phyloP scores from a whole-genome alignment of 2,329 filamentous ascomycete genomes.

The Pestalotiopsis sp. region DNA sequence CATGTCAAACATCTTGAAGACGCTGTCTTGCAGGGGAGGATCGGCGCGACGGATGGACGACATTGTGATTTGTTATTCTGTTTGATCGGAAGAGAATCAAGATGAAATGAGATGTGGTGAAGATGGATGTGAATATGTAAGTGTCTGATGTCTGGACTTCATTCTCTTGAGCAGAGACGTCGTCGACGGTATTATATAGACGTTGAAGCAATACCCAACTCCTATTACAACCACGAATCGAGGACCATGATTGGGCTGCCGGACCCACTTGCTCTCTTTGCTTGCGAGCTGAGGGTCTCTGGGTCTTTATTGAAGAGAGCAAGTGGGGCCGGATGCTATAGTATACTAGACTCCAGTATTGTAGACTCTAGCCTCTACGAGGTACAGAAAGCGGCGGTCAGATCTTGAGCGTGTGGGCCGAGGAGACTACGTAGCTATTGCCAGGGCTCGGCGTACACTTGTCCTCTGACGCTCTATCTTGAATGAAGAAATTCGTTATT shows the following conservation, averaged over 20 bases:
- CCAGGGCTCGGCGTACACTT: too few relatives aligned
- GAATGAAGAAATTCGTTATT: too few relatives aligned
- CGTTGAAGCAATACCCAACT: background rate
- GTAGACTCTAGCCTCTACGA: too few relatives aligned
- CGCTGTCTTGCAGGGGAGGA: slow-evolving; percentile 26
- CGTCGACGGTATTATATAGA: background rate
- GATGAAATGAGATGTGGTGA: background rate
- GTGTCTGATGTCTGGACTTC: background rate
- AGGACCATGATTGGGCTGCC: background rate
- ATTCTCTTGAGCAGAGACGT: background rate
- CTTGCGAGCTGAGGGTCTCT: background rate
- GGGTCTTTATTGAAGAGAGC: background rate
- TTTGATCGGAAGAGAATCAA: background rate
- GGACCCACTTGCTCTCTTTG: background rate
- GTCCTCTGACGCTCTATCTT: too few relatives aligned
- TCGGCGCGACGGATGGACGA: slow-evolving; percentile 16
- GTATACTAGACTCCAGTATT: background rate
- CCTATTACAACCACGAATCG: background rate
- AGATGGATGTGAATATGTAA: background rate
- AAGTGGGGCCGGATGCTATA: background rate
- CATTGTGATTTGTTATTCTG: background rate
- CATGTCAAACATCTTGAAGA: slow-evolving; percentile 33
- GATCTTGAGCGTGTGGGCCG: background rate
- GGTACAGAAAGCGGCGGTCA: background rate
- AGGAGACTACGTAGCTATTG: background rate